Conservation (phyloP, 345 rosid genomes). For the Populus alba region DNA sequence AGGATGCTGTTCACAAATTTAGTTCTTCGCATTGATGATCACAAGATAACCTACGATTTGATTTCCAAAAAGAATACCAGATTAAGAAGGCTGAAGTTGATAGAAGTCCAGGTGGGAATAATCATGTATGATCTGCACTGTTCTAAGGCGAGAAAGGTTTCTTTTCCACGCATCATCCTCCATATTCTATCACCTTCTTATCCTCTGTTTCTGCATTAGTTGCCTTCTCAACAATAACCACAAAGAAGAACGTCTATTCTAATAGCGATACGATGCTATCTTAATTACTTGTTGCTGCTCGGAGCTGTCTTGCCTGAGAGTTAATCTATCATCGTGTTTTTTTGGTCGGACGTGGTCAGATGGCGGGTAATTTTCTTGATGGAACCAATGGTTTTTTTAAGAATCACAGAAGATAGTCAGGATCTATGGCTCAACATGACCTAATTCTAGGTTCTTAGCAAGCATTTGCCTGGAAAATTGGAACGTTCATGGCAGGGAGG, state of each 20-base stretch:
- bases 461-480: not conserved
- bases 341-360: slow-evolving; percentile 13
- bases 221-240: not conserved
- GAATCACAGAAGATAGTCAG: not conserved
- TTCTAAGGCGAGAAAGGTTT: slow-evolving; percentile 17
- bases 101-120: not conserved
- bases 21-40: not conserved
- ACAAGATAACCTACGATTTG: not conserved
- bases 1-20: not conserved
- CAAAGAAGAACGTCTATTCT: not conserved
- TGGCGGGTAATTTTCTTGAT: not conserved
- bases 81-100: not conserved
- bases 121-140: slow-evolving; percentile 35
- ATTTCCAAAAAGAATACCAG: not conserved
- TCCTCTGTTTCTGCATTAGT: slow-evolving; percentile 11
- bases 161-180: slow-evolving; percentile 2
- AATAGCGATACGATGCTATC: slow-evolving; percentile 2
- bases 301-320: slow-evolving; percentile 18
- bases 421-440: not conserved
- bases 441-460: not conserved
- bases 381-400: not conserved
- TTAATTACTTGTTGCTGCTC: not conserved
- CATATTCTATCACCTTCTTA: slow-evolving; percentile 4
- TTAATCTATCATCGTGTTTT: not conserved
- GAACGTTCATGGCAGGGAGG: not conserved